Evolutionary conservation across 2,329 filamentous ascomycete species (phyloP).

Genomic region (Neonectria sp.): DNA sequence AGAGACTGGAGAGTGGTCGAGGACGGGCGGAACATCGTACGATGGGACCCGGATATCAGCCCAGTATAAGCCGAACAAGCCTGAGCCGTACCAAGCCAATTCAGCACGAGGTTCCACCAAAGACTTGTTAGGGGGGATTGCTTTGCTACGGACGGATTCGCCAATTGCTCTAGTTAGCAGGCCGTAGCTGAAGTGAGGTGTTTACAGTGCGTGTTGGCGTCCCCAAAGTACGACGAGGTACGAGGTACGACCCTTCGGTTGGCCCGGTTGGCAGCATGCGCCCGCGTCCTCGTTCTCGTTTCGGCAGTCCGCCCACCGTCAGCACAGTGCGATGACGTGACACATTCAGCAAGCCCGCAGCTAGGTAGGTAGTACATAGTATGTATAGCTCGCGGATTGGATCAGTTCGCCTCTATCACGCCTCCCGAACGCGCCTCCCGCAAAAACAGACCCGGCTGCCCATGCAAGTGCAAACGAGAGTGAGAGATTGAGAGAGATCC

Average conservation of each 20-base stretch:
- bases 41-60: slow-evolving; percentile 50
- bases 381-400: background rate
- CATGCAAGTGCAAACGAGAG: background rate
- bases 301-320: background rate
- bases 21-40: slow-evolving; percentile 49
- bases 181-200: background rate
- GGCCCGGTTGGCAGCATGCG: background rate
- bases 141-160: background rate
- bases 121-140: background rate
- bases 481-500: background rate
- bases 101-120: slow-evolving; percentile 22
- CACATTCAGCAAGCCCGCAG: background rate
- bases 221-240: background rate
- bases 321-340: background rate
- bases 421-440: background rate
- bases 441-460: background rate
- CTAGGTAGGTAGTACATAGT: background rate
- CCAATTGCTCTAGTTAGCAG: background rate
- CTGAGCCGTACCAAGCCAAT: slow-evolving; percentile 39
- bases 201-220: background rate
- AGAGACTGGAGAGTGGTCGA: slow-evolving; percentile 35
- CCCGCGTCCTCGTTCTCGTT: background rate
- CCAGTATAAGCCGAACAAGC: slow-evolving; percentile 40
- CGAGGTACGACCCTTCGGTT: background rate
- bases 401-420: background rate